Evolutionary conservation across 441 rosid genomes (phyloP), one percentile per base, ranked within the genome.

Genomic region (Populus hybrid): DNA sequence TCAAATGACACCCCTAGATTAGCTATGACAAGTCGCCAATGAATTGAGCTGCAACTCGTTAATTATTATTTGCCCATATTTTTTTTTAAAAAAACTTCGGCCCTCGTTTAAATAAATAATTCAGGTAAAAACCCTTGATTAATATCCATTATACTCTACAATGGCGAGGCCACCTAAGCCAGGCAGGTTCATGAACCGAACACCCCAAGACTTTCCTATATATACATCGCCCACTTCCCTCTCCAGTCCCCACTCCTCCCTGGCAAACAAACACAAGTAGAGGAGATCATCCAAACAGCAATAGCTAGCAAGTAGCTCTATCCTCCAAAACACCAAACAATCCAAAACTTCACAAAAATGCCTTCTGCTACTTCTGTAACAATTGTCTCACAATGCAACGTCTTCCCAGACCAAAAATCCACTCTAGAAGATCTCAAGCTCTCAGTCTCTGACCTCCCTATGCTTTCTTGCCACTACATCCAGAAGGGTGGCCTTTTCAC

Each of bases 401-500:
- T 93, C 23, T 78, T 76, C 75, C 99, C 98, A 3, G 86, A 89
- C 72, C 81, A 83, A 63, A 82, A 77, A 68, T 90, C 95, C 71
- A 21, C 74, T 20, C 50, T 73, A 77, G 73, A 31, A 35, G 68
- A 93, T 42, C 81, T 91, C 28, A 90, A 87, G 81, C 98, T 95
- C 78, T 92, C 98, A 3, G 97, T 91, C 75, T 95, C 97, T 36
- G 99, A 95, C 80, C 89, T 95, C 35, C 97, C 97, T 14, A 93
- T 92, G 99, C 93, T 95, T 64, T 90, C 99, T 14, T 95, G 97
- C 76, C 98, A 95, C 31, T 95, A 95, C 84, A 95, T 95, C 76
- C 99, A 95, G 59, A 95, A 95, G 84, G 99, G 99, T 0, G 86
- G 87, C 6, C 91, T 95, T 77, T 84, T 93, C 70, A 16, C 88